Base-by-base conservation (phyloP, 2,329 filamentous ascomycete genomes). In the Corynespora cassiicola region DNA sequence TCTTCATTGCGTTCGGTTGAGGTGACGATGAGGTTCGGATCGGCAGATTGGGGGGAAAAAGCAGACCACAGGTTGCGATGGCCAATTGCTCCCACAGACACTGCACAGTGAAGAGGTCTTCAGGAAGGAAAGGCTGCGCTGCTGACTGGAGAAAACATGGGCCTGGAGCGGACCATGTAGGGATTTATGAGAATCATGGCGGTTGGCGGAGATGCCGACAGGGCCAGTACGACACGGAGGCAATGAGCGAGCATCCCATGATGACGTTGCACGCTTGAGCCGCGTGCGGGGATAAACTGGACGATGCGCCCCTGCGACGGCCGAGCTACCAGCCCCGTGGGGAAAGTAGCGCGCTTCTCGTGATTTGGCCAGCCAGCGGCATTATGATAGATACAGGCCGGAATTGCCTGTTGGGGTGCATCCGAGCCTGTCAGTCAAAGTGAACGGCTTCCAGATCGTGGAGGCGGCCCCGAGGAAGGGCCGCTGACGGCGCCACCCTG, bases 241-340 rank as follows among this genome's bases (percentile, higher is more conserved):
- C 20, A 15, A 17, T 26, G 26, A 15, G 22, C 34, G 19, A 14
- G 12, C 14, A 38, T 18, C 21, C 17, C 12, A 15, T 20, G 28
- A 42, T 49, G 46, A 49, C 39, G 42, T 46, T 37, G 19, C 24
- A 15, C 7, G 35, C 18, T 39, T 33, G 39, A 40, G 42, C 39
- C 36, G 31, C 36, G 14, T 38, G 42, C 41, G 39, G 42, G 42
- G 40, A 41, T 24, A 24, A 12, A 12, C n/a, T n/a, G n/a, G n/a
- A n/a, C n/a, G n/a, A n/a, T n/a, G n/a, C n/a, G n/a, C n/a, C n/a
- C n/a, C n/a, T n/a, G n/a, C n/a, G n/a, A n/a, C n/a, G 18, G 4
- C 23, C 22, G 23, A 26, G 19, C 20, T 21, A 4, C 17, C 18
- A 23, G 30, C 45, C 45, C 45, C 40, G 16, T 35, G 40, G 37